These are phyloP conservation scores for Globisporangium paddicum DNA, from an alignment of 352 stramenopile species.

Conservation along the genomic window DNA sequence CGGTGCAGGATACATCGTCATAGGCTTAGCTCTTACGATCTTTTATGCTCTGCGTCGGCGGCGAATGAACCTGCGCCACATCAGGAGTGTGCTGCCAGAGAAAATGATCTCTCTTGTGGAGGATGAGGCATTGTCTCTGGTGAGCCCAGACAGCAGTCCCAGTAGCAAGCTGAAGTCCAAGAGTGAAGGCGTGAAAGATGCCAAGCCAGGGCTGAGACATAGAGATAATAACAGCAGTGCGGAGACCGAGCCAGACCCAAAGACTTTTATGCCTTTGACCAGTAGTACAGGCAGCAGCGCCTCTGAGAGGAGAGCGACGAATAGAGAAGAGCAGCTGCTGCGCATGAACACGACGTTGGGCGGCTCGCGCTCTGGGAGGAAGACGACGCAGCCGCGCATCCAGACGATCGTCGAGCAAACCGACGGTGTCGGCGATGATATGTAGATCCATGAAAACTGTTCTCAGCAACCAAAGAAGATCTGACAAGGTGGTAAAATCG, in stretches of 20 bases:
- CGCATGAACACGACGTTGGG: slow-evolving; percentile 1
- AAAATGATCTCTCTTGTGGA: background rate
- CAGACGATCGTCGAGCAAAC: slow-evolving; percentile 20
- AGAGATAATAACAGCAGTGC: background rate
- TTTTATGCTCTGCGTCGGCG: slow-evolving; percentile 15
- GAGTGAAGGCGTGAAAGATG: background rate
- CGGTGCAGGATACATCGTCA: slow-evolving; percentile 19
- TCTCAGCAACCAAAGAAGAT: too few species aligned
- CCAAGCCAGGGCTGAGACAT: background rate
- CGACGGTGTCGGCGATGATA: slow-evolving; percentile 16
- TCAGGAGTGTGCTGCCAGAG: slow-evolving; percentile 21
- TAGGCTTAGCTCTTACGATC: slow-evolving; percentile 12
- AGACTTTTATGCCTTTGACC: background rate
- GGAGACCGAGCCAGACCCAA: background rate
- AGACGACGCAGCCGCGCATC: slow-evolving; percentile 11
- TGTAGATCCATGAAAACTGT: background rate
- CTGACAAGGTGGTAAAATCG: too few species aligned
- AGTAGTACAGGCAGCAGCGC: background rate
- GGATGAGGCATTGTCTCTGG: background rate
- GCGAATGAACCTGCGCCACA: slow-evolving; percentile 14
- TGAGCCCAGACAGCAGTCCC: background rate
- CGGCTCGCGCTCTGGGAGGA: slow-evolving; percentile 8
- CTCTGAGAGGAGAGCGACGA: background rate
- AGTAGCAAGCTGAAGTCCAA: background rate
- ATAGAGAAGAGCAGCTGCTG: background rate